phyloP scores from a whole-genome alignment of 2,329 filamentous ascomycete species.

The Colletotrichum lupini region DNA sequence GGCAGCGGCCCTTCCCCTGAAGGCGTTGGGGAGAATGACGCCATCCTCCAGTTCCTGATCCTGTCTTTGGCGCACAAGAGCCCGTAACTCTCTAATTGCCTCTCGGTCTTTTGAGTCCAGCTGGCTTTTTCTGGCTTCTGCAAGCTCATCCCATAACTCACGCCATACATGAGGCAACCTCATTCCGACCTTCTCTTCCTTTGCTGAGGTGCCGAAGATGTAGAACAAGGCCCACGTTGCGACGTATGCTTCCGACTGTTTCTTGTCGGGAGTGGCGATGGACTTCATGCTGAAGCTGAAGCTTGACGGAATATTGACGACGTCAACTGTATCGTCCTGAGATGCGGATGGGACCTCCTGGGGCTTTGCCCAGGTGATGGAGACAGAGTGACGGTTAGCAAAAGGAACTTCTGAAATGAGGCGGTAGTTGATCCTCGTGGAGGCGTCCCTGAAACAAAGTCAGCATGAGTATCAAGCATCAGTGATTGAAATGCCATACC shows the following conservation, averaged over 20 bases:
- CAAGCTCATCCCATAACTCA: slow-evolving; percentile 86
- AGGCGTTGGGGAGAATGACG: slow-evolving; percentile 81
- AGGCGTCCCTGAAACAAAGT: slow-evolving; percentile 68
- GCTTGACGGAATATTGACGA: slow-evolving; percentile 57
- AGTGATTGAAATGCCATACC: slow-evolving; percentile 56
- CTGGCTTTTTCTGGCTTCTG: slow-evolving; percentile 75
- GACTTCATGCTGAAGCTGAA: slow-evolving; percentile 79
- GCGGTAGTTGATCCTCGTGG: slow-evolving; percentile 74
- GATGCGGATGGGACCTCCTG: slow-evolving; percentile 63
- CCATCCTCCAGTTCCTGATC: slow-evolving; percentile 79
- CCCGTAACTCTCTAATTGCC: slow-evolving; percentile 74
- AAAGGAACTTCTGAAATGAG: slow-evolving; percentile 79
- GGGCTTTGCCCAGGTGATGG: slow-evolving; percentile 81
- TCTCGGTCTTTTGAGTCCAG: slow-evolving; percentile 77
- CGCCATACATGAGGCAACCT: slow-evolving; percentile 84
- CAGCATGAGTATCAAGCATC: not conserved
- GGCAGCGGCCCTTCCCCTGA: slow-evolving; percentile 68
- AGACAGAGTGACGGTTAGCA: slow-evolving; percentile 79
- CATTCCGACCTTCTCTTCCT: slow-evolving; percentile 87
- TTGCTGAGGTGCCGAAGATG: slow-evolving; percentile 79
- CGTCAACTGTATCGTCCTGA: slow-evolving; percentile 51
- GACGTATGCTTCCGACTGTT: slow-evolving; percentile 89
- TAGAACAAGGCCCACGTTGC: slow-evolving; percentile 86
- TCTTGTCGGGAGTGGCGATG: slow-evolving; percentile 77
- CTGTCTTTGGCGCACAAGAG: slow-evolving; percentile 74